phyloP scores from a whole-genome alignment of 1,284 basidiomycete genomes.

The Apiotrichum mycotoxinovorans region DNA sequence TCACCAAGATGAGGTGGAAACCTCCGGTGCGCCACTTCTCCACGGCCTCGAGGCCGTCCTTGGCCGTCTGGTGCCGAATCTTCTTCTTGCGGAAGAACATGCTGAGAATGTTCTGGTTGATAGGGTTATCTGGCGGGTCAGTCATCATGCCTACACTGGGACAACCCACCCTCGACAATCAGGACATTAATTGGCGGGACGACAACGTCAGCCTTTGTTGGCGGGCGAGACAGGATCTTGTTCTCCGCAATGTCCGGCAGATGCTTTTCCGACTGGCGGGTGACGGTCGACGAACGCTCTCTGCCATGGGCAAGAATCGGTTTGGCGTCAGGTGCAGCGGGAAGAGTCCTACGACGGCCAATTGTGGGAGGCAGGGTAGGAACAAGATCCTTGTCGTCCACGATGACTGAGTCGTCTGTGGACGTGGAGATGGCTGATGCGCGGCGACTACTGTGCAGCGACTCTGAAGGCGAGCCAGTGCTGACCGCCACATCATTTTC shows the following conservation, averaged over 20 bases:
- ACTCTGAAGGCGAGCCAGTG: slow-evolving; percentile 14
- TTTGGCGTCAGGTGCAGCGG: slow-evolving; percentile 20
- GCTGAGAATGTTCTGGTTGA: slow-evolving; percentile 94
- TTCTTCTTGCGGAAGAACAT: slow-evolving; percentile 95
- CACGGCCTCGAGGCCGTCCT: slow-evolving; percentile 92
- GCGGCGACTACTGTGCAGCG: slow-evolving; percentile 24
- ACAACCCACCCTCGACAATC: slow-evolving; percentile 80
- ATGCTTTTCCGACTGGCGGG: not conserved
- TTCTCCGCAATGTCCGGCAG: slow-evolving; percentile 6
- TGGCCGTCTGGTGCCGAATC: slow-evolving; percentile 92
- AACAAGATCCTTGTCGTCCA: not conserved
- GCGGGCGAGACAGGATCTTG: not conserved
- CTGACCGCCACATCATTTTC: slow-evolving; percentile 12
- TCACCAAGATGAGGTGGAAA: slow-evolving; percentile 91
- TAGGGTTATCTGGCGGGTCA: slow-evolving; percentile 77
- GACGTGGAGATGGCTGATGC: slow-evolving; percentile 24
- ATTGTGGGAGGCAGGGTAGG: not conserved
- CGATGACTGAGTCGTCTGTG: slow-evolving; percentile 5
- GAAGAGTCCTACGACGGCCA: slow-evolving; percentile 31
- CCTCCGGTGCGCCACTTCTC: slow-evolving; percentile 90
- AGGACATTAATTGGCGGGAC: slow-evolving; percentile 93
- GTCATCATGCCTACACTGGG: not conserved
- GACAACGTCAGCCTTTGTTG: slow-evolving; percentile 52
- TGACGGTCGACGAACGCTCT: slow-evolving; percentile 23
- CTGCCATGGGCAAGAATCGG: slow-evolving; percentile 37